Conservation (phyloP, 768 basidiomycete genomes). For the Dendrothele bispora region DNA sequence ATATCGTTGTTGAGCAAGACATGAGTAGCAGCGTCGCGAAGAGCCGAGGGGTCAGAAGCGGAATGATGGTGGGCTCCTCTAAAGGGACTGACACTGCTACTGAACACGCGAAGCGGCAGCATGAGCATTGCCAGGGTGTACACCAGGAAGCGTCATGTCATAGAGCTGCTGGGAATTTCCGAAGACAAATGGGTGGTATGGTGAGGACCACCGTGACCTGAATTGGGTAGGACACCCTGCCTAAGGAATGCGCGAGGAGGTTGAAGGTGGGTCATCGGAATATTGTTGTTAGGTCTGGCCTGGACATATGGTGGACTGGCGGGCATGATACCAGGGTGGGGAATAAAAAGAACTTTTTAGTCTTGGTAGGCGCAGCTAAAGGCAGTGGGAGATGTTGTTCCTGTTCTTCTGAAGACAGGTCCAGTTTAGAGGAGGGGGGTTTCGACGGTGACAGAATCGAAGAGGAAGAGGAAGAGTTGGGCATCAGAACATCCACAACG, state of each 20-base stretch:
- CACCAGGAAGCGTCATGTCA: constrained; percentile 70
- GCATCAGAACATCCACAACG: no score
- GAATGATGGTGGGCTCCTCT: constrained; percentile 80
- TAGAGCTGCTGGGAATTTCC: constrained; percentile 78
- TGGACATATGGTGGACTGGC: constrained; percentile 47
- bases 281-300: constrained; percentile 53
- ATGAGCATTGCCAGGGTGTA: constrained; percentile 50
- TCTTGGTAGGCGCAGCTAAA: constrained; percentile 60
- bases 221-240: constrained; percentile 51
- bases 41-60: constrained; percentile 75
- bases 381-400: constrained; percentile 46
- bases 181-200: constrained; percentile 70
- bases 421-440: constrained; percentile 20
- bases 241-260: constrained; percentile 56
- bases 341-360: constrained; percentile 50
- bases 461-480: no score
- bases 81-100: constrained; percentile 74
- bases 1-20: constrained; percentile 57
- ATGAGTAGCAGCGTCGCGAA: constrained; percentile 70
- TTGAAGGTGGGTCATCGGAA: constrained; percentile 59
- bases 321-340: constrained; percentile 39
- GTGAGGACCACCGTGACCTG: constrained; percentile 47
- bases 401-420: no score
- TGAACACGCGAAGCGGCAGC: constrained; percentile 75
- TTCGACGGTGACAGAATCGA: no score